Percentiles rank a stretch among this genome's conserved stretches.
Conservation (phyloP, 2,329 filamentous ascomycete genomes). For the Pseudopyricularia javanii region DNA sequence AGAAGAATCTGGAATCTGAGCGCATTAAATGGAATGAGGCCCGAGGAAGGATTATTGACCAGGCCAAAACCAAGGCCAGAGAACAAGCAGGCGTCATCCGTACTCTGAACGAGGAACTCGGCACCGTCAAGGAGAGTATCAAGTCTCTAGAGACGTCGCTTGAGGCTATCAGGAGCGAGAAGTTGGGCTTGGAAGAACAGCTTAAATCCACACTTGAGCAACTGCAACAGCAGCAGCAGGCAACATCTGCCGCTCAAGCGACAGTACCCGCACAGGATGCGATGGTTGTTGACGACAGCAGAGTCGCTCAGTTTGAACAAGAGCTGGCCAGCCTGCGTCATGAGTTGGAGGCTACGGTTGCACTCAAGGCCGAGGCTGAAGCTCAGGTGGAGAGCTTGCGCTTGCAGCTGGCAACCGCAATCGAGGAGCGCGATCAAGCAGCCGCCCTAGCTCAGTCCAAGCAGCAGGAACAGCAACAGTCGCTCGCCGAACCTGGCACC, state of each 20-base stretch:
- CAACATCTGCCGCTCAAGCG: slow-evolving; percentile 26
- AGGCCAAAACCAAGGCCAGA: slow-evolving; percentile 49
- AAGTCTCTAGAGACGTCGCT: slow-evolving; percentile 39
- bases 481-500: slow-evolving; percentile 13
- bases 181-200: slow-evolving; percentile 19
- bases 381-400: slow-evolving; percentile 43
- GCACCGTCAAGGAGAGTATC: slow-evolving; percentile 37
- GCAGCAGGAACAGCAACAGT: slow-evolving; percentile 8
- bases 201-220: not conserved
- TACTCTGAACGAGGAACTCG: slow-evolving; percentile 41
- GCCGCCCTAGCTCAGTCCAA: slow-evolving; percentile 24
- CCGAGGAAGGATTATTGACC: slow-evolving; percentile 43
- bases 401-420: slow-evolving; percentile 47
- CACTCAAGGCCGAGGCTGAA: slow-evolving; percentile 59
- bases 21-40: slow-evolving; percentile 39
- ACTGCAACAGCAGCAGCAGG: slow-evolving; percentile 14
- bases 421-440: slow-evolving; percentile 53
- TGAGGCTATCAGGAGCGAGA: slow-evolving; percentile 29
- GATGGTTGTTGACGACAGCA: not conserved
- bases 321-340: slow-evolving; percentile 37
- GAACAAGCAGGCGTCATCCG: slow-evolving; percentile 38
- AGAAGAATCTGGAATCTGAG: slow-evolving; percentile 40
- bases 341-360: slow-evolving; percentile 52
- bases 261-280: slow-evolving; percentile 4
- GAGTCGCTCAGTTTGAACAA: slow-evolving; percentile 30